These are phyloP conservation scores for Mesostigma viride DNA, from an alignment of 139 green algal genomes.

Conservation along the genomic window DNA sequence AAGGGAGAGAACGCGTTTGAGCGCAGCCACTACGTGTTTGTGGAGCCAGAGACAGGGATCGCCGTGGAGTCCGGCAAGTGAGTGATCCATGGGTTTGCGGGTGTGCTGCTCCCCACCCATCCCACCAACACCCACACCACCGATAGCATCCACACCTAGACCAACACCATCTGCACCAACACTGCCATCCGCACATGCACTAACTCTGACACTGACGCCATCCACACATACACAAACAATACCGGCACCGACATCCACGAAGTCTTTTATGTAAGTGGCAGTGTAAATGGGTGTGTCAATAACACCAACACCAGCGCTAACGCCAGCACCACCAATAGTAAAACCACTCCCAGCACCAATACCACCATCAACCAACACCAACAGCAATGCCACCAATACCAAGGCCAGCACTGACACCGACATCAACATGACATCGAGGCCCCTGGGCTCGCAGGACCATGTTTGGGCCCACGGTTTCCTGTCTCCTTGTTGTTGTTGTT, in stretches of 20 bases:
- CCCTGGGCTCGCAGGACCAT: too few species aligned
- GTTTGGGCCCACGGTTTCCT: too few species aligned
- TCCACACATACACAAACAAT: not conserved
- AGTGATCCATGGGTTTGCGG: not conserved
- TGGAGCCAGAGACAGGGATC: not conserved
- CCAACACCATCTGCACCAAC: not conserved
- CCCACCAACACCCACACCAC: not conserved
- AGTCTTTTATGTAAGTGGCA: not conserved
- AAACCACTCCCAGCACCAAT: not conserved
- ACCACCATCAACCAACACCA: not conserved
- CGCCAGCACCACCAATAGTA: not conserved
- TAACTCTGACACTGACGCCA: not conserved
- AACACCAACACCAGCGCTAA: not conserved
- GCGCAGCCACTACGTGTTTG: not conserved
- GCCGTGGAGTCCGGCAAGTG: not conserved
- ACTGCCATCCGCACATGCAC: not conserved
- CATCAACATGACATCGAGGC: too few species aligned
- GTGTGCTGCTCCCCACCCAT: not conserved
- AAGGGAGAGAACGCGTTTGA: not conserved
- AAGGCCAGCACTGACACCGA: too few species aligned
- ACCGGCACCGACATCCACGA: not conserved
- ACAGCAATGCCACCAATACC: not conserved
- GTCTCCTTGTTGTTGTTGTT: too few species aligned
- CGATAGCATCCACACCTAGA: not conserved
- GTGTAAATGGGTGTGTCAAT: not conserved